Evolutionary conservation across 2,329 filamentous ascomycete genomes (phyloP).

Genomic region (Cytospora leucostoma): DNA sequence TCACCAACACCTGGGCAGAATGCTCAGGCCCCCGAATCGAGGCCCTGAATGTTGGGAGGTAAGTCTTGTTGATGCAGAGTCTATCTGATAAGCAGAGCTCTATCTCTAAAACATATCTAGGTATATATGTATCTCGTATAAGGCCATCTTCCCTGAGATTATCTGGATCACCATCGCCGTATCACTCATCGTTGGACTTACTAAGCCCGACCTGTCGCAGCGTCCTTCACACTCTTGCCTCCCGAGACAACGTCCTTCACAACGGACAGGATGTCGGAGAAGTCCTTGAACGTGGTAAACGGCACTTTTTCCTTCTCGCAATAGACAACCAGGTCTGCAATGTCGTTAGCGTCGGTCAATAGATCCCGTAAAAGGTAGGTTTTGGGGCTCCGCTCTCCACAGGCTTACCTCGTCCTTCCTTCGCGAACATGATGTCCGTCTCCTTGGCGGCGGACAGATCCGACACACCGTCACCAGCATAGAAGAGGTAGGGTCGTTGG

Average conservation of each 20-base stretch:
- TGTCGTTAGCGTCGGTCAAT: not conserved
- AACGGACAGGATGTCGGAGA: slow-evolving; percentile 74
- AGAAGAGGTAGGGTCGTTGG: slow-evolving; percentile 81
- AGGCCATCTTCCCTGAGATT: not conserved
- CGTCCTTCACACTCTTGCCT: slow-evolving; percentile 68
- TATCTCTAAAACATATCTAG: not conserved
- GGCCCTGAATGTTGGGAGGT: too few relatives aligned
- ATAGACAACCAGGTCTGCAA: slow-evolving; percentile 77
- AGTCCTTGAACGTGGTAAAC: slow-evolving; percentile 85
- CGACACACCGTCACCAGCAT: slow-evolving; percentile 92
- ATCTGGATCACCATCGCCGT: not conserved
- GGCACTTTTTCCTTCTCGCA: slow-evolving; percentile 83
- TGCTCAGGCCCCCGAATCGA: too few relatives aligned
- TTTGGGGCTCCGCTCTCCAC: not conserved
- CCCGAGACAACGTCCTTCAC: slow-evolving; percentile 78
- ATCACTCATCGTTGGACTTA: slow-evolving; percentile 9
- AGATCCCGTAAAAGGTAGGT: not conserved
- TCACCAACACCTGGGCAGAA: not conserved
- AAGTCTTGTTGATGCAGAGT: not conserved
- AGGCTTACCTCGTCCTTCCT: slow-evolving; percentile 75
- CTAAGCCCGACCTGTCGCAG: slow-evolving; percentile 54
- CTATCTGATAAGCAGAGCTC: not conserved
- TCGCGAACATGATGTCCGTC: slow-evolving; percentile 91
- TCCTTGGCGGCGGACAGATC: slow-evolving; percentile 90
- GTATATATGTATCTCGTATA: slow-evolving; percentile 1